A percentile compares a stretch with the other conserved stretches of the same genome.
phyloP scores from a whole-genome alignment of 306 rosid species.

The Vigna angularis region DNA sequence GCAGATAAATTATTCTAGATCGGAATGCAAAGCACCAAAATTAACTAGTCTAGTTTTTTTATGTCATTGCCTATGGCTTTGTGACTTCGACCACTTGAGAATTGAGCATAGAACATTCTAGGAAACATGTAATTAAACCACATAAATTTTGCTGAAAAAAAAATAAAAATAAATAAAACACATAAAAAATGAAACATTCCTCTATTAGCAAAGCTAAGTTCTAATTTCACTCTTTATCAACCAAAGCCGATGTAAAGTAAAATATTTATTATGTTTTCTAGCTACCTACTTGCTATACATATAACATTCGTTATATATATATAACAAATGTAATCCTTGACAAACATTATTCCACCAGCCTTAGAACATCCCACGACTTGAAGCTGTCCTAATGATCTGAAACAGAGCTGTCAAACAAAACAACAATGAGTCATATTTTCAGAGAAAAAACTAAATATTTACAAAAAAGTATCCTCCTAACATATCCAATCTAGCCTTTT shows the following conservation, averaged over 20 bases:
- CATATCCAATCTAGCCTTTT: not conserved
- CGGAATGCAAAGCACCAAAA: too few relatives aligned
- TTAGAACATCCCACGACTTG: slow-evolving; percentile 63
- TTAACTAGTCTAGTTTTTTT: too few relatives aligned
- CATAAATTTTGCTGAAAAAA: not conserved
- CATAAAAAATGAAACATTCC: not conserved
- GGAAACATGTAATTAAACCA: not conserved
- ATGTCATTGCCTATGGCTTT: not conserved
- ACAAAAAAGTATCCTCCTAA: not conserved
- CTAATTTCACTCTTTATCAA: slow-evolving; percentile 31
- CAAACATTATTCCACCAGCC: slow-evolving; percentile 29
- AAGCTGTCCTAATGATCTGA: slow-evolving; percentile 64
- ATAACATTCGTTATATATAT: not conserved
- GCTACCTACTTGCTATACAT: not conserved
- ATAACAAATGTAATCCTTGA: not conserved
- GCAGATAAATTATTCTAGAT: too few relatives aligned
- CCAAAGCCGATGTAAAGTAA: slow-evolving; percentile 1
- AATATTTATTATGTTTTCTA: slow-evolving; percentile 11
- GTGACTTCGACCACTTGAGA: not conserved
- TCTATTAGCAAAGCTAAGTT: slow-evolving; percentile 44
- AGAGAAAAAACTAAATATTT: not conserved
- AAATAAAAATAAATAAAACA: too few relatives aligned
- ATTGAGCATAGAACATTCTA: not conserved
- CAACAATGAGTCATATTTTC: not conserved
- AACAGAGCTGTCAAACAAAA: slow-evolving; percentile 63